Base-by-base conservation (phyloP, 768 basidiomycete species). In the Leccinum obscurum region DNA sequence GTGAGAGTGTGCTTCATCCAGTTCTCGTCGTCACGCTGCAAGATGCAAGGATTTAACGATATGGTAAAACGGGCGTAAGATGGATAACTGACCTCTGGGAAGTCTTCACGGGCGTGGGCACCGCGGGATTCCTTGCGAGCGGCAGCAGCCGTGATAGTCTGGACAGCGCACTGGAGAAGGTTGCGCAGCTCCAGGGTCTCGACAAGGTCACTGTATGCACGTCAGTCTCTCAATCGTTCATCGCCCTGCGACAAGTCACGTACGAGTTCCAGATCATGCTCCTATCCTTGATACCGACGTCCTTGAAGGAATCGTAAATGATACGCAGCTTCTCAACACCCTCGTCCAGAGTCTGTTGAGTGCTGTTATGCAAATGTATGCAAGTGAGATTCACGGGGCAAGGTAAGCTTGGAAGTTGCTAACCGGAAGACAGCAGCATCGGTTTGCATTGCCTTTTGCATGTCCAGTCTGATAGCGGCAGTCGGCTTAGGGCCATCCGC, bases 191-290 rank as follows among this genome's bases (percentile, higher is more conserved):
- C 97, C 57, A 98, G 84, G 10, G 95, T 98, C 79, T 99, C 97
- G 62, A 98, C 83, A 60, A 99, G 88, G 74, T 99, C 97, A 66
- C 93, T 95, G 66, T 3, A 62, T 24, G 11, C 54, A 44, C 52
- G 52, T 62, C 37, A 68, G 34, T 59, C 44, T 54, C 37, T 55
- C 49, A 20, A 41, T 62, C 44, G 30, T 61, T 50, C 26, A 62
- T 30, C 41, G 11, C 48, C 15, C 37, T 14, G 14, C 41, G 15
- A 62, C 39, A 54, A 35, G n/a, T 50, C 14, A 72, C 93, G 63
- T 70, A 96, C 95, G 93, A 93, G 80, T 98, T 98, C 97, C 96
- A 99, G 76, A 98, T 97, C 95, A 98, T 92, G 77, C 92, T 93
- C 71, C 97, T 84, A 76, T 98, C 97, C 81, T 97, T 95, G 81